A percentile compares a stretch with the other conserved stretches of the same genome.
phyloP scores from a whole-genome alignment of 73 alveolate species.

The Paramecium biaurelia region DNA sequence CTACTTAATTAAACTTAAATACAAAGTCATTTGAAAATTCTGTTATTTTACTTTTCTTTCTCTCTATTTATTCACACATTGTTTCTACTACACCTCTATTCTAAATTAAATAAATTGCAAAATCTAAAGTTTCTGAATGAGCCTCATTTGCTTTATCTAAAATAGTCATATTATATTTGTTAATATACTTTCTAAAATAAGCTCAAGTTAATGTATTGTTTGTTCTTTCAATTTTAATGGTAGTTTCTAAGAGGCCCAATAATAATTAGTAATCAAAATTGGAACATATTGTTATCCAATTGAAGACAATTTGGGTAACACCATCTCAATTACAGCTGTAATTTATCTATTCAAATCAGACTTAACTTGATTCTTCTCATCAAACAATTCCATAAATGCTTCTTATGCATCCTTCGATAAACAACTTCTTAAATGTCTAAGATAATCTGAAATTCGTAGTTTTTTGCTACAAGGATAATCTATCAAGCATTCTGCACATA shows the following conservation, averaged over 20 bases:
- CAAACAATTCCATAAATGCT: conserved; percentile 42
- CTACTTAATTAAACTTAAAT: not conserved
- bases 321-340: not conserved
- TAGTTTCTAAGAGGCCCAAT: not conserved
- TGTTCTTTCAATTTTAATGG: not conserved
- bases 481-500: conserved; percentile 43
- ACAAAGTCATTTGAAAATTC: conserved; percentile 23
- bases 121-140: conserved; percentile 10
- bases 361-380: conserved; percentile 40
- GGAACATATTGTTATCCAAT: not conserved
- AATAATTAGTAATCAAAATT: conserved; percentile 4
- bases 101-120: conserved; percentile 13
- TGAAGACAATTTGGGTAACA: not conserved
- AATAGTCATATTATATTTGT: not conserved
- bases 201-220: not conserved
- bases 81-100: conserved; percentile 32
- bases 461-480: conserved; percentile 19
- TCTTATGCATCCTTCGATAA: conserved; percentile 49
- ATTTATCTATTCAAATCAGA: conserved; percentile 10
- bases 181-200: not conserved
- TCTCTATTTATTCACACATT: conserved; percentile 29
- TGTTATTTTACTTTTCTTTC: not conserved
- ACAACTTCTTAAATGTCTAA: not conserved
- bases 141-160: not conserved
- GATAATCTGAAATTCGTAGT: not conserved